Conservation (phyloP, 805 yeast genomes). For the Candida sithepensis region DNA sequence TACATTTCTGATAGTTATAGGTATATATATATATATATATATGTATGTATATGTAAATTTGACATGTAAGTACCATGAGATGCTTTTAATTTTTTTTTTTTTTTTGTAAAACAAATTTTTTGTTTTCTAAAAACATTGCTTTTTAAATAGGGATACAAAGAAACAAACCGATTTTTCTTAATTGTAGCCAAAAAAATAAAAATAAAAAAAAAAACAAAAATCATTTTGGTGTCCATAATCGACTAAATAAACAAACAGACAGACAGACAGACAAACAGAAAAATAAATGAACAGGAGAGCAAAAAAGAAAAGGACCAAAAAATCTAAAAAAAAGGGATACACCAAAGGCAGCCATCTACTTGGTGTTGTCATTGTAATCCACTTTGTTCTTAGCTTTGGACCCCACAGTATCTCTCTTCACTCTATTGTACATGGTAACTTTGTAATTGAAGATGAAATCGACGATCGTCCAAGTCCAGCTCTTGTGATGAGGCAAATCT, state of each 20-base stretch:
- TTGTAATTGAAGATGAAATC: constrained; percentile 67
- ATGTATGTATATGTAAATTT: neutral
- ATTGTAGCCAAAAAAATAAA: too few species aligned
- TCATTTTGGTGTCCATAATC: too few species aligned
- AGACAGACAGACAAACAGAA: too few species aligned
- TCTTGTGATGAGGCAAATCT: constrained; percentile 69
- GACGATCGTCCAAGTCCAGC: constrained; percentile 76
- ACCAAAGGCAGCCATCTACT: constrained; percentile 8
- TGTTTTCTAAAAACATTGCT: too few species aligned
- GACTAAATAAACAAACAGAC: too few species aligned
- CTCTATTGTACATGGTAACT: constrained; percentile 76
- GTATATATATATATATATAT: neutral
- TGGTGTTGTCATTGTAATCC: constrained; percentile 32
- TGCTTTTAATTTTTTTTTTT: neutral
- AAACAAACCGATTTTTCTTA: neutral
- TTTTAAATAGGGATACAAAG: neutral
- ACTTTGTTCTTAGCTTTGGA: constrained; percentile 31
- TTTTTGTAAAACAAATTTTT: neutral
- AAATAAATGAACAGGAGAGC: too few species aligned
- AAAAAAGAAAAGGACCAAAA: too few species aligned
- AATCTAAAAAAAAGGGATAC: too few species aligned
- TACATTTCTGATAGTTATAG: neutral
- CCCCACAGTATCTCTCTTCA: constrained; percentile 52
- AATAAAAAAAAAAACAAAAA: too few species aligned
- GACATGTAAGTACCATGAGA: neutral